Conservation (phyloP, 805 yeast species). For the Starmerella sirachaensis region DNA sequence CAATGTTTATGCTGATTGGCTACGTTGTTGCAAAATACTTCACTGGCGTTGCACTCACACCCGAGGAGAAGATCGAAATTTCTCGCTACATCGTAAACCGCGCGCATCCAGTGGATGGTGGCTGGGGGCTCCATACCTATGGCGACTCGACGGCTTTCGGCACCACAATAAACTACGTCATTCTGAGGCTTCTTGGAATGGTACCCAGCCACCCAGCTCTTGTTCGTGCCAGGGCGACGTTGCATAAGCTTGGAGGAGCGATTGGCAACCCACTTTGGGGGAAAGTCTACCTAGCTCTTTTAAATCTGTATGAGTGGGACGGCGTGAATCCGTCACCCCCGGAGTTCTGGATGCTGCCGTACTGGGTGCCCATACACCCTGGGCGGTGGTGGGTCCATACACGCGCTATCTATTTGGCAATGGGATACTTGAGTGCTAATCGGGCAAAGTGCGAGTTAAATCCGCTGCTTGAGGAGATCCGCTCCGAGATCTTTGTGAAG, state of each 20-base stretch:
- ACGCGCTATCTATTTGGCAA: slow-evolving; percentile 75
- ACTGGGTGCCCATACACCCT: slow-evolving; percentile 73
- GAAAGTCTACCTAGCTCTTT: slow-evolving; percentile 72
- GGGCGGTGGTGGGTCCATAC: slow-evolving; percentile 99
- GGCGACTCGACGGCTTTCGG: slow-evolving; percentile 96
- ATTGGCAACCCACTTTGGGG: slow-evolving; percentile 94
- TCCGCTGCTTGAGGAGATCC: slow-evolving; percentile 50
- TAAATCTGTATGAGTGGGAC: slow-evolving; percentile 81
- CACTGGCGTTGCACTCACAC: slow-evolving; percentile 56
- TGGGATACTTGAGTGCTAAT: slow-evolving; percentile 65
- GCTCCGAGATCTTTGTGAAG: slow-evolving; percentile 63
- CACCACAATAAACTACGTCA: slow-evolving; percentile 74
- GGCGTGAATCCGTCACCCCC: slow-evolving; percentile 99
- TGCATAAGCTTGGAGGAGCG: slow-evolving; percentile 77
- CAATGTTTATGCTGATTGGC: slow-evolving; percentile 94
- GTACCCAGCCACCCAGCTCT: slow-evolving; percentile 64
- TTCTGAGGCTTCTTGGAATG: slow-evolving; percentile 70
- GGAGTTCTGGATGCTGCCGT: slow-evolving; percentile 83
- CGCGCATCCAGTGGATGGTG: slow-evolving; percentile 98
- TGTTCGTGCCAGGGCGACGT: slow-evolving; percentile 57
- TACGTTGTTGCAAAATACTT: slow-evolving; percentile 64
- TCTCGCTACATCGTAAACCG: slow-evolving; percentile 79
- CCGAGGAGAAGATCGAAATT: slow-evolving; percentile 53
- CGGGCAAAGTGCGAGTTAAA: slow-evolving; percentile 45
- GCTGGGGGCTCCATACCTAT: slow-evolving; percentile 92